Evolutionary conservation across 2,329 filamentous ascomycete genomes (phyloP), one percentile per base, ranked within the genome.

Genomic region (Tricladium varicosporioides): DNA sequence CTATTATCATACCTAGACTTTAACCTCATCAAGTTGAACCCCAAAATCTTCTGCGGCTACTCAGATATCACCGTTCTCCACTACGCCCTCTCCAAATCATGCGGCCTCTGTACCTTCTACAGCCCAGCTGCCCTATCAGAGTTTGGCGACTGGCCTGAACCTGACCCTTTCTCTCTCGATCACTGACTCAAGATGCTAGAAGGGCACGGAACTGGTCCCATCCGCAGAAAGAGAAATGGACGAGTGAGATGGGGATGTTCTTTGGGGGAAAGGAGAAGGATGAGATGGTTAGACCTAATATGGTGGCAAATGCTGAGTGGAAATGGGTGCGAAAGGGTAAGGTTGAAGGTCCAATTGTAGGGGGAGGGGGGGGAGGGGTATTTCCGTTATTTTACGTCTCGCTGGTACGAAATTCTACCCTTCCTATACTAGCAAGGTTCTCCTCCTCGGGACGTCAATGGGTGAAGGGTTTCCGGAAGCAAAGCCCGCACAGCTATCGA

Each of bases 21-120:
- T 48, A 52, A 59, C 1, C 47, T 72, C 27, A 69, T 72, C 16
- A 54, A 46, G 18, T 15, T 46, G 0, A 59, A 71, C 45, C 69
- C 70, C 1, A 72, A 71, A 58, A 68, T 71, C n/a, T 71, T 71
- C 60, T 51, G 62, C 18, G 69, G 69, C 9, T 70, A 65, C 50
- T 67, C 63, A 2, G 69, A 71, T 50, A 70, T 68, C 51, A 71
- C 69, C 1, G 51, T 67, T 5, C 56, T 71, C 14, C 64, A 66
- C 45, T 59, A 64, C 51, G 68, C 68, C 1, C 53, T 71, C 19
- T 62, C 50, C 31, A 54, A 55, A 4, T 44, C 64, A 48, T 45
- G 59, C 3, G 45, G 60, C 45, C 46, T 71, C 11, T 62, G 60
- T 11, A 68, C 61, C 8, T 72, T 71, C 56, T 70, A 70, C 51